Conservation (phyloP, 208 protist species). For the Novymonas esmeraldas region DNA sequence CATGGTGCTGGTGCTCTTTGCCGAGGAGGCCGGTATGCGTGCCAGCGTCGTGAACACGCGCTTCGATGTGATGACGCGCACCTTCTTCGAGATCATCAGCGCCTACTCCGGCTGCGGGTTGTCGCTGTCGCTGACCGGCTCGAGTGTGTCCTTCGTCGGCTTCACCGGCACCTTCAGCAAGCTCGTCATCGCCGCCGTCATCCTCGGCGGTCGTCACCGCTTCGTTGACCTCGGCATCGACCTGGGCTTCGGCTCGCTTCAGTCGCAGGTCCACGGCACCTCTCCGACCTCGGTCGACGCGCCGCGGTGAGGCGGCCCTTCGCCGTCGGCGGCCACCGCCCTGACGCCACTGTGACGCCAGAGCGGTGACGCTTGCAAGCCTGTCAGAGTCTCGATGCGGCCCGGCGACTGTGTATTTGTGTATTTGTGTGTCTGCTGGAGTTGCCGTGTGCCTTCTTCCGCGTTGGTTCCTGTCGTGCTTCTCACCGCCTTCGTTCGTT, state of each 20-base stretch:
- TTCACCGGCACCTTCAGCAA: slow-evolving; percentile 51
- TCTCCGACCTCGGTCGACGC: too few relatives aligned
- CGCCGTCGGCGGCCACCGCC: too few relatives aligned
- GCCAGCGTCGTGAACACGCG: slow-evolving; percentile 31
- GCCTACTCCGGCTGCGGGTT: slow-evolving; percentile 72
- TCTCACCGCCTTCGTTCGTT: too few relatives aligned
- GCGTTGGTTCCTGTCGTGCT: too few relatives aligned
- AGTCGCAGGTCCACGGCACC: slow-evolving; percentile 22
- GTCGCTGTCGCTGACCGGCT: slow-evolving; percentile 36
- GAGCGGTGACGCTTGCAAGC: too few relatives aligned
- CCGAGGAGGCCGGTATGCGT: slow-evolving; percentile 44
- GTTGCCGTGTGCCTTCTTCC: too few relatives aligned
- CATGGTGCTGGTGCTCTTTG: slow-evolving; percentile 62
- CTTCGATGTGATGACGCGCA: slow-evolving; percentile 77
- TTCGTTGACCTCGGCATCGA: slow-evolving; percentile 84
- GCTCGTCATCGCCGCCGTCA: slow-evolving; percentile 59
- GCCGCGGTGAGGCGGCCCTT: too few relatives aligned
- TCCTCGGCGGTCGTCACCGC: slow-evolving; percentile 77
- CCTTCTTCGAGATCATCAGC: slow-evolving; percentile 82
- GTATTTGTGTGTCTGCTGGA: too few relatives aligned
- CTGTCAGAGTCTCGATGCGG: too few relatives aligned
- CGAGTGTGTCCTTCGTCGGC: slow-evolving; percentile 58
- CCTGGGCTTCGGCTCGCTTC: slow-evolving; percentile 57
- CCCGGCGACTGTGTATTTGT: too few relatives aligned
- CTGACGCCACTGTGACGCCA: too few relatives aligned